Conservation (phyloP, 495 filamentous ascomycete genomes). For the Aspergillus diversus region DNA sequence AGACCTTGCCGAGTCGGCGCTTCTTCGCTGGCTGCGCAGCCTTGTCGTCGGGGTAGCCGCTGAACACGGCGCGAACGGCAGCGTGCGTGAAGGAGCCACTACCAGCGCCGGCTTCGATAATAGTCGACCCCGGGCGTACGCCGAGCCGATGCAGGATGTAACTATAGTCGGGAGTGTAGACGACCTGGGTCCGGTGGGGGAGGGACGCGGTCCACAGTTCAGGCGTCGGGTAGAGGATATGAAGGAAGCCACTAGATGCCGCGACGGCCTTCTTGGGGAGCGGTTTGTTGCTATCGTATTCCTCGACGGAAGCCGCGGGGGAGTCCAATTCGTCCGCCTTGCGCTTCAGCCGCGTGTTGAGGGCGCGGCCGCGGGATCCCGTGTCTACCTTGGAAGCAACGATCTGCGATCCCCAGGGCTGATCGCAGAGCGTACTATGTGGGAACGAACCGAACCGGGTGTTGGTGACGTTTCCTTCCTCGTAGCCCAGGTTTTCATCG, state of each 20-base stretch:
- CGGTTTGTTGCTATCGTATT: slow-evolving; percentile 29
- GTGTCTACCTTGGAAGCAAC: slow-evolving; percentile 88
- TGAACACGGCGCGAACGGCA: slow-evolving; percentile 83
- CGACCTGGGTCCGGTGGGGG: slow-evolving; percentile 94
- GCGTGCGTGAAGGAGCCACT: slow-evolving; percentile 97
- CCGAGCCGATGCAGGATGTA: slow-evolving; percentile 89
- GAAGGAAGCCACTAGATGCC: slow-evolving; percentile 82
- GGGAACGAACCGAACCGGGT: slow-evolving; percentile 96
- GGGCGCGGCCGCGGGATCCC: slow-evolving; percentile 65
- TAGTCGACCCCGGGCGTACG: slow-evolving; percentile 72
- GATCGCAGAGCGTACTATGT: slow-evolving; percentile 77
- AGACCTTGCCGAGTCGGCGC: slow-evolving; percentile 69
- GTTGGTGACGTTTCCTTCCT: slow-evolving; percentile 82
- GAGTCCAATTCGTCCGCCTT: slow-evolving; percentile 54
- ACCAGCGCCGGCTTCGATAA: slow-evolving; percentile 94
- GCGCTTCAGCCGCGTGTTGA: slow-evolving; percentile 49
- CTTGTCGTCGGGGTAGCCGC: slow-evolving; percentile 62
- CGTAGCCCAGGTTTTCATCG: slow-evolving; percentile 68
- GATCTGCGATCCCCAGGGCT: slow-evolving; percentile 91
- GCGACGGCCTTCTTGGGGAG: slow-evolving; percentile 49
- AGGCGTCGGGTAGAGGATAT: slow-evolving; percentile 87
- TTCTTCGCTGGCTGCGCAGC: slow-evolving; percentile 22
- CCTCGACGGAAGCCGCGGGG: slow-evolving; percentile 28
- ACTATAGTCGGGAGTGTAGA: slow-evolving; percentile 97
- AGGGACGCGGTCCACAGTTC: slow-evolving; percentile 90